Base-by-base conservation (phyloP, 192 early-diverging fungal genomes). In the Oehlia diaphana region DNA sequence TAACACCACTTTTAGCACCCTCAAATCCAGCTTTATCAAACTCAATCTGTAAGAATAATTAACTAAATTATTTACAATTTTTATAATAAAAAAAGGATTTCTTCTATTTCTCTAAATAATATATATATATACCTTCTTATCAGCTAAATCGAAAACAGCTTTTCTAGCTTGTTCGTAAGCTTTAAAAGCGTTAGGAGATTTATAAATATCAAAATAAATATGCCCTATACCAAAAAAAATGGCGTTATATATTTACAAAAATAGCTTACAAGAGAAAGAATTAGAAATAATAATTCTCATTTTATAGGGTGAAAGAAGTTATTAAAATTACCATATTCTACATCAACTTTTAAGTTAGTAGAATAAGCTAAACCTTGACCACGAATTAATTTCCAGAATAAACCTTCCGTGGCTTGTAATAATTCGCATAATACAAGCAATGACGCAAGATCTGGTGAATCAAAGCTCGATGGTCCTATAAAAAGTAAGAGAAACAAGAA, bases 381-480 rank as follows among this genome's bases (percentile, higher is more conserved):
- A 72, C 90, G 90, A 66, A 91, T 86, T n/a, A 87, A 74, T 79
- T 88, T 89, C 89, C 89, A 91, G 71, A 91, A 90, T 9, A 86
- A 81, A 33, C 90, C 90, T 80, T 91, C 90, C 76, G 88, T 86
- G 1, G 86, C 87, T 61, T 89, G 82, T 58, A 91, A 78, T 28
- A 87, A 75, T 66, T 91, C 90, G 58, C 82, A 85, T 73, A 89
- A 81, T 8, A 91, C 89, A 70, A 89, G 68, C 7, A 91, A 76
- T 26, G 90, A 82, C 35, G 89, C 87, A 66, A 89, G 83, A 70
- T 91, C 89, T 13, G 85, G 83, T 47, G 87, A 86, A 78, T 86
- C 66, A 66, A 87, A 90, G 2, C 77, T 35, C 31, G 63, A 82
- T 1, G 88, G 88, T 7, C 89, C 88, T 82, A 31, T 58, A 49